phyloP scores from a whole-genome alignment of 2,329 filamentous ascomycete species.

The Bipolaris zeicola region DNA sequence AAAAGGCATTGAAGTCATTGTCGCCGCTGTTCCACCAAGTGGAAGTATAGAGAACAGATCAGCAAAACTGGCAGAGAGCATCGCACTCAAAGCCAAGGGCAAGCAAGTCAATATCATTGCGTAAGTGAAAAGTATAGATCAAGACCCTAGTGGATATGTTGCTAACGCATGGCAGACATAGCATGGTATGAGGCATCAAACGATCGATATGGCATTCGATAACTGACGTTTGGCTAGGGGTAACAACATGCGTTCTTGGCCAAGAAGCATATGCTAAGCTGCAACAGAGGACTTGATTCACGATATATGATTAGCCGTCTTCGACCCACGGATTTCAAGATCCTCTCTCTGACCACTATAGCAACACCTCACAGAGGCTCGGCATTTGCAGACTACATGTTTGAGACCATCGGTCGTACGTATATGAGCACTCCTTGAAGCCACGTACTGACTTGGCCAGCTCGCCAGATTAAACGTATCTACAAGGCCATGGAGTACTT shows the following conservation, averaged over 20 bases:
- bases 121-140: slow-evolving; percentile 47
- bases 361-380: slow-evolving; percentile 67
- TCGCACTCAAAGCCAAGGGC: slow-evolving; percentile 59
- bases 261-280: slow-evolving; percentile 21
- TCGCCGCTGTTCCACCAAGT: slow-evolving; percentile 63
- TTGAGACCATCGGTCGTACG: slow-evolving; percentile 62
- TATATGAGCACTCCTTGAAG: slow-evolving; percentile 26
- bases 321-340: slow-evolving; percentile 70
- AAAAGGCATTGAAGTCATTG: slow-evolving; percentile 66
- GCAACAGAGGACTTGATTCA: slow-evolving; percentile 63
- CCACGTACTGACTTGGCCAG: slow-evolving; percentile 27
- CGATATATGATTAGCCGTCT: slow-evolving; percentile 68
- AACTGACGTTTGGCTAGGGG: slow-evolving; percentile 44
- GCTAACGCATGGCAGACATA: slow-evolving; percentile 56
- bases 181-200: slow-evolving; percentile 48
- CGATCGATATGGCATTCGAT: not conserved
- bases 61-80: slow-evolving; percentile 58
- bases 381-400: slow-evolving; percentile 66
- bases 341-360: slow-evolving; percentile 70
- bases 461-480: slow-evolving; percentile 58
- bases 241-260: slow-evolving; percentile 25
- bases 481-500: slow-evolving; percentile 62
- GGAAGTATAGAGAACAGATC: slow-evolving; percentile 65
- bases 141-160: not conserved
- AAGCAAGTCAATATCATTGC: slow-evolving; percentile 69